Evolutionary conservation across 768 basidiomycete genomes (phyloP).

Genomic region (Lactarius psammicola): DNA sequence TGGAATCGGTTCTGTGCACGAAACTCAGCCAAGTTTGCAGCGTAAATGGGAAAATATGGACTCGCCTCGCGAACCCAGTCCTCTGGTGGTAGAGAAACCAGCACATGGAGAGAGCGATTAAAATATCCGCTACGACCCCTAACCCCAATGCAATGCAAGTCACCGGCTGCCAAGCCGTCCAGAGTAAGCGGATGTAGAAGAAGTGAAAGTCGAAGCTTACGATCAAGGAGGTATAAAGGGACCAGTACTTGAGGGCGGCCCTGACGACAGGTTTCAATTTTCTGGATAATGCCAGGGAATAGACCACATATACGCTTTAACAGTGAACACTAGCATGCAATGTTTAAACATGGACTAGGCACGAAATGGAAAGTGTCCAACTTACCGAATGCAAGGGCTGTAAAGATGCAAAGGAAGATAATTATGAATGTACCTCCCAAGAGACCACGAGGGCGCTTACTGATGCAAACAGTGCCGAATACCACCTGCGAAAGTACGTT

Average conservation of each 20-base stretch:
- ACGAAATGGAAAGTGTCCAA: conserved; percentile 2
- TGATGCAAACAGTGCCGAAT: conserved; percentile 45
- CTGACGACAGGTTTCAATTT: conserved; percentile 21
- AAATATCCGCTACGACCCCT: conserved; percentile 46
- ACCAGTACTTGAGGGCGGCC: conserved; percentile 36
- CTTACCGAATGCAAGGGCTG: conserved; percentile 32
- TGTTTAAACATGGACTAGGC: background rate
- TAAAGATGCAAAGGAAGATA: background rate
- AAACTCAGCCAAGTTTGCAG: background rate
- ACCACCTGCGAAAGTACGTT: conserved; percentile 29
- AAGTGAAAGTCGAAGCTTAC: conserved; percentile 28
- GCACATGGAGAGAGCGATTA: conserved; percentile 49
- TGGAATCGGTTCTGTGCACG: conserved; percentile 32
- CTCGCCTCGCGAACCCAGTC: conserved; percentile 47
- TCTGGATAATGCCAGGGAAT: background rate
- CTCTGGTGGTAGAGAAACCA: conserved; percentile 46
- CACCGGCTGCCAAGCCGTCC: conserved; percentile 41
- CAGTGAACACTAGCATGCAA: conserved; percentile 43
- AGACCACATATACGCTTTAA: conserved; percentile 40
- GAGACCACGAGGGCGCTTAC: conserved; percentile 34
- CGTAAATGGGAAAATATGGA: background rate
- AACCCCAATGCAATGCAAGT: conserved; percentile 48
- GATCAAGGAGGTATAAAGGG: conserved; percentile 38
- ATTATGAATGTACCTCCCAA: background rate
- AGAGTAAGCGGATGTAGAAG: background rate